These are phyloP conservation scores for Raphanus sativus DNA, from an alignment of 345 rosid genomes.

Conservation along the genomic window DNA sequence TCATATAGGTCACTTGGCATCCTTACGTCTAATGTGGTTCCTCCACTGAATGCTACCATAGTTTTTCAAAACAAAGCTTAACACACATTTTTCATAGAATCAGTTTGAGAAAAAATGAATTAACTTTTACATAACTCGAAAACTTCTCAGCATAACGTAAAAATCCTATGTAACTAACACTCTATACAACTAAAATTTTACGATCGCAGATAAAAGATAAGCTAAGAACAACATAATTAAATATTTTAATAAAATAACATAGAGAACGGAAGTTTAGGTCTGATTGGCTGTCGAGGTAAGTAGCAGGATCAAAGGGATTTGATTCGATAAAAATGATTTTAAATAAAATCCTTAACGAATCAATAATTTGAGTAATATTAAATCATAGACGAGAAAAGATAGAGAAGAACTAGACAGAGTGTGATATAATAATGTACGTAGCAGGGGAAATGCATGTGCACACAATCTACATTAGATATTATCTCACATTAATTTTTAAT, in stretches of 20 bases:
- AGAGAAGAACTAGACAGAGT: constrained; percentile 33
- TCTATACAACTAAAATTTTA: neutral
- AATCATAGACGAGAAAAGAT: constrained; percentile 30
- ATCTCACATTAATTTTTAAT: constrained; percentile 12
- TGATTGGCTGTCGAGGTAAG: constrained; percentile 38
- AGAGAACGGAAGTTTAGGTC: constrained; percentile 23
- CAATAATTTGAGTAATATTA: constrained; percentile 31
- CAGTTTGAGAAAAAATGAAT: neutral
- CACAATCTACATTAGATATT: constrained; percentile 68
- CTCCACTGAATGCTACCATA: too few relatives aligned
- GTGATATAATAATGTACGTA: constrained; percentile 24
- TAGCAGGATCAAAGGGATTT: constrained; percentile 41
- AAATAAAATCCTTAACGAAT: constrained; percentile 28
- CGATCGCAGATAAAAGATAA: neutral
- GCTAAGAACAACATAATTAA: neutral
- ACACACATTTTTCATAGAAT: neutral
- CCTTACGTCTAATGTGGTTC: too few relatives aligned
- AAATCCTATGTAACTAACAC: neutral
- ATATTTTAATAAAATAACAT: neutral
- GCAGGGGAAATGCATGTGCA: constrained; percentile 60
- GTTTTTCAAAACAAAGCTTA: too few relatives aligned
- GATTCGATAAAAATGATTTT: constrained; percentile 33
- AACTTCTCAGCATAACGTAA: neutral
- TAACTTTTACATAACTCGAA: neutral
- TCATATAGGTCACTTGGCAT: too few relatives aligned